Base-by-base conservation (phyloP, 2,329 filamentous ascomycete species). In the Verticillium longisporum region DNA sequence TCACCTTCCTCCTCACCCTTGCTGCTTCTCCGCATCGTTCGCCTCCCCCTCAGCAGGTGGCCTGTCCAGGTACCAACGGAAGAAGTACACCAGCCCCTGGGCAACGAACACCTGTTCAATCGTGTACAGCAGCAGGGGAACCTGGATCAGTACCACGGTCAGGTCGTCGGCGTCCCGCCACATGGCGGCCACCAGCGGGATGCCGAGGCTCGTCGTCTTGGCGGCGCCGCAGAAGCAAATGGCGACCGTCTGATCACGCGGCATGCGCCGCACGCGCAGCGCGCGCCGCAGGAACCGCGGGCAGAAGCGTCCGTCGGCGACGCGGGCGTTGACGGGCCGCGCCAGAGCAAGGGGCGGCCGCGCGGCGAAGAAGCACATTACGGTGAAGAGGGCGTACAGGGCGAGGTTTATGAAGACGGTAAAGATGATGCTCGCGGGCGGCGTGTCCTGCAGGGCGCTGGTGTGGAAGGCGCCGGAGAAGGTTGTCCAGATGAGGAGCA, bases 211-310 rank as follows among this genome's bases (percentile, higher is more conserved):
- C 1, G 88, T 87, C 2, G 88, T 90, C 73, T 92, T 92, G 14
- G 88, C 88, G 0, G 88, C 87, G 32, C 85, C 87, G 67, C 88
- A 90, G 72, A 91, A 91, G 66, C 88, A 90, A 14, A 90, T 83
- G 0, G 89, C 87, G 57, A 91, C 83, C 0, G 88, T 83, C 66
- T 90, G 85, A 61, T 83, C 80, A 41, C 81, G 81, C 0, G 80
- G 74, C 70, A 89, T 78, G 67, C 80, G 84, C 38, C 79, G 72
- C 2, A 81, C 71, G 1, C 80, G 80, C 1, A 84, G 15, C 9
- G 66, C 68, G 54, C 70, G 71, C 61, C 70, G 68, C 55, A 74
- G 6, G 57, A 61, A 65, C 2, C 66, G 64, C 4, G 71, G 55
- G 0, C 56, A 37, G 36, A 31, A 45, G 38, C 57, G 65, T 1